These are phyloP conservation scores for Didymella keratinophila DNA, from an alignment of 2,329 filamentous ascomycete species.

Conservation along the genomic window DNA sequence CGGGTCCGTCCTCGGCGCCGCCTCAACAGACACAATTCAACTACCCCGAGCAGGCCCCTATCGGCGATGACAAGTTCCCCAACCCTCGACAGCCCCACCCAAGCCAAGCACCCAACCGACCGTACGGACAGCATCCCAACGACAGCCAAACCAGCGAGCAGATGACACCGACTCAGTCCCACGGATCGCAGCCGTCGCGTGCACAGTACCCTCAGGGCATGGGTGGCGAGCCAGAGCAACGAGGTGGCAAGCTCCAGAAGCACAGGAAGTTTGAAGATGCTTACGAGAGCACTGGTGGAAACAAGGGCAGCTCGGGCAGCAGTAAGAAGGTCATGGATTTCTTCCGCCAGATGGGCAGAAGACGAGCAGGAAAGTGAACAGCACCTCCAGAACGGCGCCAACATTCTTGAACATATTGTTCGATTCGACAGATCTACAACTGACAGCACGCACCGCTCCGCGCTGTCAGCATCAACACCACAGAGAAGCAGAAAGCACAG, in stretches of 20 bases:
- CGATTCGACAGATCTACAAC: constrained; percentile 8
- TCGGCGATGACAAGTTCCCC: constrained; percentile 50
- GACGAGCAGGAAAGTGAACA: constrained; percentile 18
- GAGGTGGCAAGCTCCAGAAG: constrained; percentile 74
- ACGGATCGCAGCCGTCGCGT: constrained; percentile 29
- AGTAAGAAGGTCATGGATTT: constrained; percentile 97
- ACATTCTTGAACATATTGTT: constrained; percentile 17
- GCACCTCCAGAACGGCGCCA: background rate
- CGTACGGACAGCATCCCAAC: constrained; percentile 40
- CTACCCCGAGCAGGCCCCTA: constrained; percentile 31
- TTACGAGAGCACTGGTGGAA: constrained; percentile 69
- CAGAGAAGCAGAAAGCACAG: constrained; percentile 12
- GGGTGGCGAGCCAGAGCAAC: constrained; percentile 40
- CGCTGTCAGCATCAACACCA: constrained; percentile 8
- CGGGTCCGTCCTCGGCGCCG: constrained; percentile 46
- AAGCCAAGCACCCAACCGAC: constrained; percentile 29
- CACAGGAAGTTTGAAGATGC: constrained; percentile 87
- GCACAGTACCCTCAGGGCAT: constrained; percentile 53
- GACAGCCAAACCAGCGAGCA: constrained; percentile 50
- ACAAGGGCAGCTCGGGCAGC: constrained; percentile 65
- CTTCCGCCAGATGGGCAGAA: constrained; percentile 78
- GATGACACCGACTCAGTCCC: constrained; percentile 25
- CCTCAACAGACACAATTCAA: constrained; percentile 50
- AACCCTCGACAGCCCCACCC: constrained; percentile 46
- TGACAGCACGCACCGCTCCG: constrained; percentile 5